Evolutionary conservation across 2,329 filamentous ascomycete genomes (phyloP).

Genomic region (Fusarium ramigenum): DNA sequence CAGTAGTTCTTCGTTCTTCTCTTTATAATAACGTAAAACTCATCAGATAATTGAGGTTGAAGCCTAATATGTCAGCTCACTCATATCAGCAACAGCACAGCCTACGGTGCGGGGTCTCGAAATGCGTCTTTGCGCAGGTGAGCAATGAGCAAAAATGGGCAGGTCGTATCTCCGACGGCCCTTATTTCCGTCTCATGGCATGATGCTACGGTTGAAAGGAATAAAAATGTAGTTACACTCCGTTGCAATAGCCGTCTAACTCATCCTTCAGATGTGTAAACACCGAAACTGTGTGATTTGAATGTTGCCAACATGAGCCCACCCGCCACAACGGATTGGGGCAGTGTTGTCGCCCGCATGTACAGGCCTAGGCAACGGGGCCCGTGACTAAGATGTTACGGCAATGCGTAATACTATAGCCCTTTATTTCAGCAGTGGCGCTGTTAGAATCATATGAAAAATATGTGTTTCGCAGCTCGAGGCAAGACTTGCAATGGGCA

Average conservation of each 20-base stretch:
- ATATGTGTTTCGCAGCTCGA: too few relatives aligned
- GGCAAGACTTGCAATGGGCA: too few relatives aligned
- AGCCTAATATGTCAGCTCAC: neutral
- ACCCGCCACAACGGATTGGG: too few relatives aligned
- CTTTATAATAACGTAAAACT: neutral
- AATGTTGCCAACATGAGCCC: neutral
- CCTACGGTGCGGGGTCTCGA: neutral
- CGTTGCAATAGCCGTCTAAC: too few relatives aligned
- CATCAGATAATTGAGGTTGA: neutral
- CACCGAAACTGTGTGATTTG: neutral
- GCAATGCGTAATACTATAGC: too few relatives aligned
- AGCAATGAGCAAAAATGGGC: neutral
- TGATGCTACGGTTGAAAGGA: fast-evolving
- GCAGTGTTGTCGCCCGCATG: too few relatives aligned
- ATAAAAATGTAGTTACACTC: fast-evolving
- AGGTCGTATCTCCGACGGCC: neutral
- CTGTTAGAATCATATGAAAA: too few relatives aligned
- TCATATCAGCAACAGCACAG: neutral
- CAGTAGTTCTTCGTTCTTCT: neutral
- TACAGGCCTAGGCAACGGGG: too few relatives aligned
- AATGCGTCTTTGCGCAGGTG: neutral
- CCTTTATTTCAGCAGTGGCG: too few relatives aligned
- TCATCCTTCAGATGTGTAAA: fast-evolving
- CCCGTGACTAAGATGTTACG: too few relatives aligned
- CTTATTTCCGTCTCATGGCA: neutral